phyloP scores from a whole-genome alignment of 2,329 filamentous ascomycete genomes.

The Talaromyces marneffei region DNA sequence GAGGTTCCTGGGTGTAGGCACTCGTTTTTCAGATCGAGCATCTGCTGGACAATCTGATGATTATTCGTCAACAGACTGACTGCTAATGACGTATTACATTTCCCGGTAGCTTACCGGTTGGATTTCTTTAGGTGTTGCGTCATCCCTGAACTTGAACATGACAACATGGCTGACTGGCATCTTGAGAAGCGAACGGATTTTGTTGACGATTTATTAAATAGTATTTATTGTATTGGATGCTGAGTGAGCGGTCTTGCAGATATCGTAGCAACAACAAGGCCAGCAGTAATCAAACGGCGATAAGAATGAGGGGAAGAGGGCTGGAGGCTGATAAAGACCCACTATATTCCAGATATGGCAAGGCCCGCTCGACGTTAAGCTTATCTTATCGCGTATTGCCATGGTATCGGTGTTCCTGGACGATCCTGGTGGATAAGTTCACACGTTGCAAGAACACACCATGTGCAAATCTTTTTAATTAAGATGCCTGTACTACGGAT shows the following conservation, averaged over 20 bases:
- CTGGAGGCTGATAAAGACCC: background rate
- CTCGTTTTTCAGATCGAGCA: constrained; percentile 12
- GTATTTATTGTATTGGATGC: too few relatives aligned
- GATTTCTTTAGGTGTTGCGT: constrained; percentile 5
- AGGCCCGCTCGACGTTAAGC: background rate
- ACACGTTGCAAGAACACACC: background rate
- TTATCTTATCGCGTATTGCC: background rate
- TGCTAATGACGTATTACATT: too few relatives aligned
- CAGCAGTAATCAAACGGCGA: background rate
- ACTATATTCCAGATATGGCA: background rate
- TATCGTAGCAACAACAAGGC: background rate
- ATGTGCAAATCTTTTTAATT: too few relatives aligned
- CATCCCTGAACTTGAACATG: constrained; percentile 14
- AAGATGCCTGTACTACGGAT: too few relatives aligned
- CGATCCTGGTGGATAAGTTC: too few relatives aligned
- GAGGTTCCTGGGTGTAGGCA: constrained; percentile 11
- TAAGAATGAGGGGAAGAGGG: constrained; percentile 1
- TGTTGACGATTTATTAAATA: background rate
- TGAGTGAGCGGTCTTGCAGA: too few relatives aligned
- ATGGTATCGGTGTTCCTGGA: background rate
- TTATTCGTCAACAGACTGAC: background rate
- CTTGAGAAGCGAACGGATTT: background rate
- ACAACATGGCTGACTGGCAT: constrained; percentile 13
- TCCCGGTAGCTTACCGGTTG: constrained; percentile 9
- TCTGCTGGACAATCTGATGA: constrained; percentile 1